These are phyloP conservation scores for Cutaneotrichosporon daszewskae DNA, from an alignment of 1,284 basidiomycete genomes.

Conservation along the genomic window DNA sequence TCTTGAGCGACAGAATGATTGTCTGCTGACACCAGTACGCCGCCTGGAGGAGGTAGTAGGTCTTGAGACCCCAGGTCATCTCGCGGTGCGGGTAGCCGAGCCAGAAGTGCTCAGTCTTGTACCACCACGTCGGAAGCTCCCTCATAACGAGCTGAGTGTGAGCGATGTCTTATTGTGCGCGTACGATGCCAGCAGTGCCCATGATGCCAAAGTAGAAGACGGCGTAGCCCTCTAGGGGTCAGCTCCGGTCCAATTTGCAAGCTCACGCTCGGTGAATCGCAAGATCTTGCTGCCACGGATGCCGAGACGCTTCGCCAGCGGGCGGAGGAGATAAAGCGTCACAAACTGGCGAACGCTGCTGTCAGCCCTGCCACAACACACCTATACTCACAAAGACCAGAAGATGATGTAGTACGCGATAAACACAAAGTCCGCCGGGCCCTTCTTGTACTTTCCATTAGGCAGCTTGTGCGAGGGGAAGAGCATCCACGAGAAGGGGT, in stretches of 20 bases:
- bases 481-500: slow-evolving; percentile 71
- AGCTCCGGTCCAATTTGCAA: not conserved
- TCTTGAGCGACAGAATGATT: slow-evolving; percentile 70
- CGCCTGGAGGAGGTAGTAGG: slow-evolving; percentile 84
- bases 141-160: slow-evolving; percentile 69
- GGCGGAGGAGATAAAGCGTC: slow-evolving; percentile 63
- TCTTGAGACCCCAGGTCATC: slow-evolving; percentile 78
- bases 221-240: slow-evolving; percentile 63
- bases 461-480: slow-evolving; percentile 67
- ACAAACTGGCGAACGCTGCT: slow-evolving; percentile 65
- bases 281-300: slow-evolving; percentile 63
- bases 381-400: slow-evolving; percentile 63
- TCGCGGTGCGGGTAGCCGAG: slow-evolving; percentile 81
- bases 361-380: not conserved
- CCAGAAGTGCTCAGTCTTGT: slow-evolving; percentile 75
- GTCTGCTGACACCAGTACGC: slow-evolving; percentile 95
- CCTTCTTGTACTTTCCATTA: slow-evolving; percentile 63
- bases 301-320: slow-evolving; percentile 65
- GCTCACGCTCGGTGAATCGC: slow-evolving; percentile 71
- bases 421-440: slow-evolving; percentile 73
- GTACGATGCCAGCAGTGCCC: slow-evolving; percentile 69
- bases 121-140: slow-evolving; percentile 84
- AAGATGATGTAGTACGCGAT: slow-evolving; percentile 82
- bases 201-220: slow-evolving; percentile 69
- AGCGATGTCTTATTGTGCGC: slow-evolving; percentile 36